phyloP scores from a whole-genome alignment of 1,284 basidiomycete species.

The Malassezia slooffiae region DNA sequence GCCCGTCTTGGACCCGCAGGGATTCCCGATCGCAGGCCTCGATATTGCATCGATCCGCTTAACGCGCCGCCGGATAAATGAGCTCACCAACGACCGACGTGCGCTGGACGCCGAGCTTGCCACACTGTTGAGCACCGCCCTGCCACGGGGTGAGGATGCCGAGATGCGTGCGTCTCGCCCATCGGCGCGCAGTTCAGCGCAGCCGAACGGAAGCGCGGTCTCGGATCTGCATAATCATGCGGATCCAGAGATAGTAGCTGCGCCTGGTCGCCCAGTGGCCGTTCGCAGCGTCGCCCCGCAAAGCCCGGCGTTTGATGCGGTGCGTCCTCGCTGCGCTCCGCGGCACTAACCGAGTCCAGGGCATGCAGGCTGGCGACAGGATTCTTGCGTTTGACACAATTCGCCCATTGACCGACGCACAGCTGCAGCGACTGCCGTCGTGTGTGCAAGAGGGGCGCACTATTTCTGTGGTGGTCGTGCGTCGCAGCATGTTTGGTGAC shows the following conservation, averaged over 20 bases:
- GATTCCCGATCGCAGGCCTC: slow-evolving; percentile 12
- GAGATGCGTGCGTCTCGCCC: not conserved
- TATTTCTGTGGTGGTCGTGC: slow-evolving; percentile 1
- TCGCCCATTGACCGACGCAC: not conserved
- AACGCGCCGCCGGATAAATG: slow-evolving; percentile 3
- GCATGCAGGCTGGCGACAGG: slow-evolving; percentile 8
- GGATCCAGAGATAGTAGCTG: too few relatives aligned
- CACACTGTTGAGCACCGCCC: not conserved
- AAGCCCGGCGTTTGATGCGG: slow-evolving; percentile 3
- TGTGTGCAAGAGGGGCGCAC: slow-evolving; percentile 2
- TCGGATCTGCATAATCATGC: too few relatives aligned
- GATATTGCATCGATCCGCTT: slow-evolving; percentile 11
- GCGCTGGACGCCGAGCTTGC: slow-evolving; percentile 3
- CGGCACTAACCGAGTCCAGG: slow-evolving; percentile 1
- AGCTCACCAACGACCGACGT: slow-evolving; percentile 7
- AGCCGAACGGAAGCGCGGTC: not conserved
- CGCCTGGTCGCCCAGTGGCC: slow-evolving; percentile 1
- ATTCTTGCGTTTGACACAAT: not conserved
- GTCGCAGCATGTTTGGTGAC: not conserved
- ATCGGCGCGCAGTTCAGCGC: not conserved
- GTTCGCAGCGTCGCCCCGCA: slow-evolving; percentile 7
- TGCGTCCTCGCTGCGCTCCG: not conserved
- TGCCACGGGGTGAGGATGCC: not conserved
- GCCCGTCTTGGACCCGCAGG: slow-evolving; percentile 10
- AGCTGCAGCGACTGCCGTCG: not conserved